Evolutionary conservation across 1,284 basidiomycete genomes (phyloP).

Genomic region (Schizophyllum amplum): DNA sequence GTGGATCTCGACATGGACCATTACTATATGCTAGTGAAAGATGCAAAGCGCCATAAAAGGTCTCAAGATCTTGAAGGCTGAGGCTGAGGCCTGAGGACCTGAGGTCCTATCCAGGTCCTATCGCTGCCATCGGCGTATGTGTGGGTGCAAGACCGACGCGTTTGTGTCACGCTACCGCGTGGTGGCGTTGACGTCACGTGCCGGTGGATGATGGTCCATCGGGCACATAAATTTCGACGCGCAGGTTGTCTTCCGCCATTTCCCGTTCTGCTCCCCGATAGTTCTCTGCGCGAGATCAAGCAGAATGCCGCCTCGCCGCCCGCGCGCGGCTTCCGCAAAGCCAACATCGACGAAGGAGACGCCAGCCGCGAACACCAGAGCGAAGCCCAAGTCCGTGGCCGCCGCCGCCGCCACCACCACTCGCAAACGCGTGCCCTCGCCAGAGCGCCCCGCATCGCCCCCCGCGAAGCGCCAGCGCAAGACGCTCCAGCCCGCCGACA

Average conservation of each 20-base stretch:
- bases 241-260: neutral
- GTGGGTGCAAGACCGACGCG: neutral
- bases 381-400: slow-evolving; percentile 26
- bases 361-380: slow-evolving; percentile 14
- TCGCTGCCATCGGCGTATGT: neutral
- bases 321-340: slow-evolving; percentile 37
- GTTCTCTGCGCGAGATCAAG: neutral
- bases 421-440: slow-evolving; percentile 35
- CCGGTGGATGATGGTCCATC: neutral
- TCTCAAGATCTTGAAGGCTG: too few relatives aligned
- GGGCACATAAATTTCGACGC: neutral
- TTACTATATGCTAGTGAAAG: too few relatives aligned
- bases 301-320: slow-evolving; percentile 37
- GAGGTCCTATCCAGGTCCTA: too few relatives aligned
- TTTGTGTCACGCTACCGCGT: neutral
- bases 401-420: slow-evolving; percentile 22
- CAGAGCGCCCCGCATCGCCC: slow-evolving; percentile 34
- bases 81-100: too few relatives aligned
- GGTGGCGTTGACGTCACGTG: neutral
- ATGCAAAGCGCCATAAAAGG: too few relatives aligned
- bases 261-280: neutral
- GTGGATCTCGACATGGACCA: too few relatives aligned
- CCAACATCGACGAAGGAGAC: slow-evolving; percentile 18
- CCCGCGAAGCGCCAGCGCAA: slow-evolving; percentile 32
- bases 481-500: neutral